Percentiles rank a stretch among this genome's conserved stretches.
Conservation (phyloP, 1,284 basidiomycete species). For the Inonotus obliquus region DNA sequence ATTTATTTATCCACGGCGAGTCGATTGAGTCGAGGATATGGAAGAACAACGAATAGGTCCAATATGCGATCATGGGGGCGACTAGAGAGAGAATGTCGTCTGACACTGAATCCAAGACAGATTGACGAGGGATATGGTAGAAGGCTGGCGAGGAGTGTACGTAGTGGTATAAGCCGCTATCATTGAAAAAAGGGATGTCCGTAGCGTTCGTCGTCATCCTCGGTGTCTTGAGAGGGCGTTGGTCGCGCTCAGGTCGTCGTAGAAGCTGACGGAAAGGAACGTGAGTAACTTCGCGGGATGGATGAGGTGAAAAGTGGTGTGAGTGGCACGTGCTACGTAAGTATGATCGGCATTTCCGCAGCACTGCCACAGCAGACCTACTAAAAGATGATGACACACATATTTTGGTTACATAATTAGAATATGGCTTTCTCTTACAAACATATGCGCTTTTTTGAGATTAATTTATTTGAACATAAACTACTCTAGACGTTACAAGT, state of each 20-base stretch:
- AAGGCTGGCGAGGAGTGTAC: constrained; percentile 38
- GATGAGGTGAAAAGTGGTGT: background rate
- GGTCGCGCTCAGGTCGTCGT: background rate
- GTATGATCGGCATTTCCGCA: no score
- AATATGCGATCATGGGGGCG: constrained; percentile 84
- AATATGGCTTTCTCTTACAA: no score
- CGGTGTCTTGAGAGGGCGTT: background rate
- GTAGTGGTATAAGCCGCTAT: constrained; percentile 9
- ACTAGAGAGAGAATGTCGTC: constrained; percentile 75
- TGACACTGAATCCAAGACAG: constrained; percentile 56
- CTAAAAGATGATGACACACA: background rate
- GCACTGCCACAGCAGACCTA: background rate
- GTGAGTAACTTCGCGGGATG: background rate
- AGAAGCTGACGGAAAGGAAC: background rate
- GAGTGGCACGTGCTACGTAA: background rate
- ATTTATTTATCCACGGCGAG: constrained; percentile 78
- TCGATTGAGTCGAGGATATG: constrained; percentile 73
- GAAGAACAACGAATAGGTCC: constrained; percentile 80
- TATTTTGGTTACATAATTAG: no score
- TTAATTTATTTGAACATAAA: background rate
- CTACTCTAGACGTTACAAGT: background rate
- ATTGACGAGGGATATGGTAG: constrained; percentile 53
- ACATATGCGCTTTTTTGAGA: no score
- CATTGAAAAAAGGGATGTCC: constrained; percentile 8
- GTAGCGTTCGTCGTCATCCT: constrained; percentile 6